Evolutionary conservation across 331 rosid species (phyloP), one percentile per base, ranked within the genome.

Genomic region (Cydonia oblonga): DNA sequence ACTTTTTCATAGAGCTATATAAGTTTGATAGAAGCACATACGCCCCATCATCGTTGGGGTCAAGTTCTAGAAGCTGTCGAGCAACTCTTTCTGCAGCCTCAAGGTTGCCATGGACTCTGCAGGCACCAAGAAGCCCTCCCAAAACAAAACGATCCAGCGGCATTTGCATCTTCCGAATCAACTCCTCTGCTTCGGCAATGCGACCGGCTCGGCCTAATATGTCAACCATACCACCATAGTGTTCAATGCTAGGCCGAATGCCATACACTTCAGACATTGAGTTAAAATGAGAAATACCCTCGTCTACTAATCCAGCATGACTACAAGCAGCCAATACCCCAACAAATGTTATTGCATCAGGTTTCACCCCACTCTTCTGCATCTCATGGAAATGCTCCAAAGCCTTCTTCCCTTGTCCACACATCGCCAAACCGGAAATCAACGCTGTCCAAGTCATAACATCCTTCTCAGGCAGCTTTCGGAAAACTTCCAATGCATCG

Each of bases 31-130:
- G 70, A 29, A 80, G 69, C 35, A 74, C 73, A 32, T 64, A 75
- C 1, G 77, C 61, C 29, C 74, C 80, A 12, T 76, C 74, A 70
- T 80, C 61, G 7, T 58, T 32, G 0, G 69, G 76, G 22, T 68
- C 63, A 64, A 71, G 70, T 70, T 80, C 44, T 12, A 70, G 42
- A 40, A 79, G 73, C 58, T 32, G 73, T 30, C 24, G 71, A 66
- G 81, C 76, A 42, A 75, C 76, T 69, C 75, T 72, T 66, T 73
- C 79, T 42, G 76, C 84, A 33, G 58, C 81, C 72, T 63, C 64
- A 9, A 76, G 75, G 33, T 76, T 76, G 11, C 76, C 70, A 42
- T 76, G 73, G 68, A 76, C 56, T 81, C 76, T 81, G 42, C 73
- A 73, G 53, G 81, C 74, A 25, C 76, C 66, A 22, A 61, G 75